Conservation (phyloP, 2,329 filamentous ascomycete species). For the Hymenoscyphus fructigenus region DNA sequence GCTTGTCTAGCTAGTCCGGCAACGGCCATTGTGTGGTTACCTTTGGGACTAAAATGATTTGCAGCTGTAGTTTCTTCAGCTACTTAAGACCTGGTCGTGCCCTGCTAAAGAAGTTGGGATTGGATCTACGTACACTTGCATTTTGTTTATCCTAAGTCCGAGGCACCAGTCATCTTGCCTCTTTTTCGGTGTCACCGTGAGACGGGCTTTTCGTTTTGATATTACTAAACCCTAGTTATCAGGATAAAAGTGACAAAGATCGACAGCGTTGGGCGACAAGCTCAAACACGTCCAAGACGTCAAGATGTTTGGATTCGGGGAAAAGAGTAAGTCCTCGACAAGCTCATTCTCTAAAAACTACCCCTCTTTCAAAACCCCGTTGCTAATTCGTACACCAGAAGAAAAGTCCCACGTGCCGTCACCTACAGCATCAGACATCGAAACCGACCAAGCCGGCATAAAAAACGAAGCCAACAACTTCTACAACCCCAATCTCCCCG, state of each 20-base stretch:
- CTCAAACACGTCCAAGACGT: neutral
- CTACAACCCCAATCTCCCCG: constrained; percentile 28
- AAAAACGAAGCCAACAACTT: constrained; percentile 27
- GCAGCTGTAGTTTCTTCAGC: neutral
- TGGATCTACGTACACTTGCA: neutral
- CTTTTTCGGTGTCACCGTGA: neutral
- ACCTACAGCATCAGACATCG: constrained; percentile 19
- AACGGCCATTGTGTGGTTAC: neutral
- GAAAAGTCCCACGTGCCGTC: neutral
- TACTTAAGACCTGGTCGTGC: constrained; percentile 1
- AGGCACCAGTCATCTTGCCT: neutral
- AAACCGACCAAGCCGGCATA: constrained; percentile 24
- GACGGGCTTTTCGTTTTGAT: neutral
- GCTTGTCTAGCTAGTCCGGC: neutral
- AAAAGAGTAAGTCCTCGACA: constrained; percentile 16
- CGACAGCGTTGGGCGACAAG: neutral
- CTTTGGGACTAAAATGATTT: neutral
- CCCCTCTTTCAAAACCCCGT: neutral
- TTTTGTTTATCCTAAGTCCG: neutral
- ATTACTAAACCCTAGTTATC: neutral
- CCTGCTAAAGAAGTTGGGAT: neutral
- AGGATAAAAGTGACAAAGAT: neutral
- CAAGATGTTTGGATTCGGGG: constrained; percentile 17
- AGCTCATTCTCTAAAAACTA: neutral
- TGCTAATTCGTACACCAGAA: neutral